Evolutionary conservation across 164 flowering plant species (phyloP).

Genomic region (Malania oleifera): DNA sequence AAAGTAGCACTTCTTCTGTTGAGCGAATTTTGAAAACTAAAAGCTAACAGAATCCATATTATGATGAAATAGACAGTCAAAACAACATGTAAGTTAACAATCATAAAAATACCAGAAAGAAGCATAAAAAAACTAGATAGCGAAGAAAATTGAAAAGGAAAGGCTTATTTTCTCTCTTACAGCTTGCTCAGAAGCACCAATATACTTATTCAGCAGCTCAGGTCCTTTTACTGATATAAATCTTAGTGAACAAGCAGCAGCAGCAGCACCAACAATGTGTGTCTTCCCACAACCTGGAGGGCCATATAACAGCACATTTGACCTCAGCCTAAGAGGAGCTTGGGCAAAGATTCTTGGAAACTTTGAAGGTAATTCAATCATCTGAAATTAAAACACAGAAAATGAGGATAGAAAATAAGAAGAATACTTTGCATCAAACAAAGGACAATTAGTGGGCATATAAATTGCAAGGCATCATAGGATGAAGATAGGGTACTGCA

Average conservation of each 20-base stretch:
- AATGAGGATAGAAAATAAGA: background rate
- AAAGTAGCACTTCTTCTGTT: no score
- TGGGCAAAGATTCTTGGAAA: slow-evolving; percentile 72
- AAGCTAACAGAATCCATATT: no score
- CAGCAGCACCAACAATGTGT: slow-evolving; percentile 96
- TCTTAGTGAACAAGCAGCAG: slow-evolving; percentile 88
- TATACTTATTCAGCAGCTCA: slow-evolving; percentile 89
- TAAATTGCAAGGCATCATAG: no score
- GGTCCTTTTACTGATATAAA: slow-evolving; percentile 98
- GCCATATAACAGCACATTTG: slow-evolving; percentile 94
- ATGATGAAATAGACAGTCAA: no score
- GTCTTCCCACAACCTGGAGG: slow-evolving; percentile 99
- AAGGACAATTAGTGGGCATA: background rate
- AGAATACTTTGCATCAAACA: background rate
- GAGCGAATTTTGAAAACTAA: no score
- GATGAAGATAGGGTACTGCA: no score
- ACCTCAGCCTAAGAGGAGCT: slow-evolving; percentile 81
- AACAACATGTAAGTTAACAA: background rate
- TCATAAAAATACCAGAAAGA: background rate
- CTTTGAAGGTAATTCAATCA: slow-evolving; percentile 90
- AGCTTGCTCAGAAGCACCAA: slow-evolving; percentile 99
- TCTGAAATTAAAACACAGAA: slow-evolving; percentile 33
- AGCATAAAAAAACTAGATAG: background rate
- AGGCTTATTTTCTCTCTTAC: slow-evolving; percentile 36
- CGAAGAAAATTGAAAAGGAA: background rate